Conservation (phyloP, 2,329 filamentous ascomycete species). For the Tolypocladium pustulatum region DNA sequence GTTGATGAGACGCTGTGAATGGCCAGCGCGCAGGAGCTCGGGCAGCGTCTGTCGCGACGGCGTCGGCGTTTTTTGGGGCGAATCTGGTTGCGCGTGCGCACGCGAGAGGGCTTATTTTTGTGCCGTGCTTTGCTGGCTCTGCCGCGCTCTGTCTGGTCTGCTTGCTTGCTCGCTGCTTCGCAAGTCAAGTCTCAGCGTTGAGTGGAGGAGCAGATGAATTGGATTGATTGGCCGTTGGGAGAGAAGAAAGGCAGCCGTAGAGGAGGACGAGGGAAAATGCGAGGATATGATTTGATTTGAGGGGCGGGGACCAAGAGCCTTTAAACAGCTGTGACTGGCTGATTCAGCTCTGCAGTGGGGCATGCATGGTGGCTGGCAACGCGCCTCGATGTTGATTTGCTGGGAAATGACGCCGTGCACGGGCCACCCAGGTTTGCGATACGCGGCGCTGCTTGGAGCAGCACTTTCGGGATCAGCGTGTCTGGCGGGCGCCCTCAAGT, state of each 20-base stretch:
- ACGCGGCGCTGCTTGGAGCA: background rate
- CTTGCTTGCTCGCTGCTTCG: slow-evolving; percentile 8
- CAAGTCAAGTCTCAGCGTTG: slow-evolving; percentile 8
- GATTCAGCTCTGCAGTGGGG: slow-evolving; percentile 32
- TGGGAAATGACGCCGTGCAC: slow-evolving; percentile 16
- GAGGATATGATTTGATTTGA: slow-evolving; percentile 39
- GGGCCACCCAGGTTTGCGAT: slow-evolving; percentile 3
- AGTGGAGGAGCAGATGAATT: slow-evolving; percentile 27
- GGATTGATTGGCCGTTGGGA: slow-evolving; percentile 37
- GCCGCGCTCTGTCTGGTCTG: slow-evolving; percentile 6
- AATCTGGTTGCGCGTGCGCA: slow-evolving; percentile 12
- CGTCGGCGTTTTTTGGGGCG: slow-evolving; percentile 4
- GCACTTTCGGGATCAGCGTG: background rate
- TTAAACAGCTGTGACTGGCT: slow-evolving; percentile 40
- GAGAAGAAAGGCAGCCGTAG: slow-evolving; percentile 22
- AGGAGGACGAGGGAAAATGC: slow-evolving; percentile 31
- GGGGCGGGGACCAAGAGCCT: slow-evolving; percentile 30
- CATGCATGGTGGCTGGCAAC: slow-evolving; percentile 13
- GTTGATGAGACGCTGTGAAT: slow-evolving; percentile 10
- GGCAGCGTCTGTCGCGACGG: background rate
- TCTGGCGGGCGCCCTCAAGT: background rate
- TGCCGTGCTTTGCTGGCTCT: slow-evolving; percentile 1
- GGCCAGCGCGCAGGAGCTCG: slow-evolving; percentile 7
- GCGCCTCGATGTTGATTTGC: slow-evolving; percentile 19
- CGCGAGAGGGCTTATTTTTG: slow-evolving; percentile 9